Base-by-base conservation (phyloP, 352 stramenopile species). In the Phytophthora palmivora region DNA sequence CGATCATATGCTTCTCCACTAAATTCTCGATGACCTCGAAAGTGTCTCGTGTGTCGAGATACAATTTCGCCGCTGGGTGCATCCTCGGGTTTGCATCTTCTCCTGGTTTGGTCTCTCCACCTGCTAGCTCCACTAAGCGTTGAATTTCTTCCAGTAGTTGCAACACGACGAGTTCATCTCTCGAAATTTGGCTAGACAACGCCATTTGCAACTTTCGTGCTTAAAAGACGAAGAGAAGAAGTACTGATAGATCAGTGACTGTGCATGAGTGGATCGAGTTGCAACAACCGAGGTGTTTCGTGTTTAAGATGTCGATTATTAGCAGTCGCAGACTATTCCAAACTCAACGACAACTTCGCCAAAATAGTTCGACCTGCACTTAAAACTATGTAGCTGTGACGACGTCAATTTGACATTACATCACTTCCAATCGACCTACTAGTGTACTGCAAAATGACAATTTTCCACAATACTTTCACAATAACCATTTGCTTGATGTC, bases 61-160 rank as follows among this genome's bases (percentile, higher is more conserved):
- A 92, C 43, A 92, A 67, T 62, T 87, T 88, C 19, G 83, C 81
- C 2, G 83, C 83, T 7, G 82, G 79, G n/a, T 78, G 70, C 39
- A 88, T 68, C 2, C 75, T 64, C 39, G 76, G 59, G 26, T 77
- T 84, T 0, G 65, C 32, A 10, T 61, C 63, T 37, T 52, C 70
- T 5, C 51, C 38, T 26, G 56, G 30, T 34, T 64, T 63, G 5
- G 46, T 45, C 14, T 54, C 16, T 18, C 51, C 50, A 4, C 65
- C 56, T 6, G 69, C 66, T 18, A 76, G 33, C 10, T 67, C 51
- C 26, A 81, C 66, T 37, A 74, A 70, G 0, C 64, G 64, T 51
- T 84, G 74, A 56, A 92, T 92, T 63, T 92, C 81, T 42, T 84
- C 80, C n/a, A 92, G 67, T 30, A 89, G 62, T 59, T 92, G 72